Percentiles rank a stretch among this genome's conserved stretches.
phyloP scores from a whole-genome alignment of 371 early-diverging fungal species.

The Mortierella sp. region DNA sequence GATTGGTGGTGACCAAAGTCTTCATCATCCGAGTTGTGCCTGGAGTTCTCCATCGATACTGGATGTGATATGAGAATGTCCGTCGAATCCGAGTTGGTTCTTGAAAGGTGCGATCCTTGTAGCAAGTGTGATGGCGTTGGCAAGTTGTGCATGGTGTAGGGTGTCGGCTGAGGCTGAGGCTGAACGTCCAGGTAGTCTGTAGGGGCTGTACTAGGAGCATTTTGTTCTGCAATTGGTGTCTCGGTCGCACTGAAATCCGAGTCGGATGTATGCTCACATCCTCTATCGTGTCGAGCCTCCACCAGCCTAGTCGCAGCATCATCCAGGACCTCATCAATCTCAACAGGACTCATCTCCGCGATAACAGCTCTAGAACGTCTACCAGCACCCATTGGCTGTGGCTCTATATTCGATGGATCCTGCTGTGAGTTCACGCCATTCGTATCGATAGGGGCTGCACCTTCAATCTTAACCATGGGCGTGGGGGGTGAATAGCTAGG shows the following conservation, averaged over 20 bases:
- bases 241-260: conserved; percentile 7
- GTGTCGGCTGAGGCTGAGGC: neutral
- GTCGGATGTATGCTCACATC: conserved; percentile 9
- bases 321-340: conserved; percentile 42
- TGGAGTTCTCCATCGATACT: conserved; percentile 33
- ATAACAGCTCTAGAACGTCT: conserved; percentile 38
- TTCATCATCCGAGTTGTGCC: conserved; percentile 49
- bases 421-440: conserved; percentile 10
- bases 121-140: neutral
- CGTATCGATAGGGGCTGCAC: neutral
- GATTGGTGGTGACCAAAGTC: conserved; percentile 31
- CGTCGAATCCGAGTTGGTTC: conserved; percentile 40
- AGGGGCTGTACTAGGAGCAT: neutral
- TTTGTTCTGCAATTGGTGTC: neutral
- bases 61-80: conserved; percentile 40
- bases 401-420: neutral
- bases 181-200: conserved; percentile 42
- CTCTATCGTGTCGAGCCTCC: conserved; percentile 25
- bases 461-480: neutral
- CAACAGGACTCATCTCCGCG: conserved; percentile 28
- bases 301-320: conserved; percentile 37
- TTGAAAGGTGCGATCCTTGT: conserved; percentile 17
- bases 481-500: conserved; percentile 10
- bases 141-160: conserved; percentile 9
- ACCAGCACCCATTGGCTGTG: conserved; percentile 21